These are phyloP conservation scores for Metarhizium brunneum DNA, from an alignment of 2,329 filamentous ascomycete species.

Conservation along the genomic window DNA sequence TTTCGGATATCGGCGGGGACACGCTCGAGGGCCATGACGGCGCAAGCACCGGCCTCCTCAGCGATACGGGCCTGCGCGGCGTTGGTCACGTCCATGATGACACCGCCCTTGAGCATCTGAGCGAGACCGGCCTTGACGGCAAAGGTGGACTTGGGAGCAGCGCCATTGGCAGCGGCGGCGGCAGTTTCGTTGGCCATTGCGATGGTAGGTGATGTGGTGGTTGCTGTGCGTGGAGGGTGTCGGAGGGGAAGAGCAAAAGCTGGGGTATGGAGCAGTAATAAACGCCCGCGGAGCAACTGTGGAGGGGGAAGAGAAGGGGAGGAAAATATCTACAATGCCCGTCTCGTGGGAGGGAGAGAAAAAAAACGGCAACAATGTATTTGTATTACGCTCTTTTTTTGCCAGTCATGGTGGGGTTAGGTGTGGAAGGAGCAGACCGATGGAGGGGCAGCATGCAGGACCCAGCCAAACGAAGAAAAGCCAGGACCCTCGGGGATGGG, in stretches of 20 bases:
- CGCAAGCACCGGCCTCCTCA: constrained; percentile 89
- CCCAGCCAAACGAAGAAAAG: background rate
- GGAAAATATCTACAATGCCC: background rate
- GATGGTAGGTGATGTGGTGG: background rate
- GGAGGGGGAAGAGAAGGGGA: background rate
- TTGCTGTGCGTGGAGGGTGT: background rate
- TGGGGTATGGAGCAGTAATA: background rate
- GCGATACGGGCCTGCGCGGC: constrained; percentile 92
- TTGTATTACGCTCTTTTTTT: constrained; percentile 1
- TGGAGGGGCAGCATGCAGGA: constrained; percentile 2
- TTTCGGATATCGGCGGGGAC: constrained; percentile 92
- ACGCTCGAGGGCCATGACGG: constrained; percentile 97
- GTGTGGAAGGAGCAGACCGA: background rate
- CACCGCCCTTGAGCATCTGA: constrained; percentile 97
- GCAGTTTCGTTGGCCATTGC: constrained; percentile 26
- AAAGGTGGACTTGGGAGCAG: constrained; percentile 49
- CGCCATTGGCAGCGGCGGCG: constrained; percentile 18
- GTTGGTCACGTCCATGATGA: constrained; percentile 98
- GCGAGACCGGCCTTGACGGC: constrained; percentile 91
- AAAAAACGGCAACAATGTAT: background rate
- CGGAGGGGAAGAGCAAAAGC: background rate
- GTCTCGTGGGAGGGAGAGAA: background rate
- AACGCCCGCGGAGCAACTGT: background rate
- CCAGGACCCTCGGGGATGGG: background rate
- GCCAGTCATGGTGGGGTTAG: constrained; percentile 1